phyloP scores from a whole-genome alignment of 192 early-diverging fungal genomes.

The Coemansia sp. region DNA sequence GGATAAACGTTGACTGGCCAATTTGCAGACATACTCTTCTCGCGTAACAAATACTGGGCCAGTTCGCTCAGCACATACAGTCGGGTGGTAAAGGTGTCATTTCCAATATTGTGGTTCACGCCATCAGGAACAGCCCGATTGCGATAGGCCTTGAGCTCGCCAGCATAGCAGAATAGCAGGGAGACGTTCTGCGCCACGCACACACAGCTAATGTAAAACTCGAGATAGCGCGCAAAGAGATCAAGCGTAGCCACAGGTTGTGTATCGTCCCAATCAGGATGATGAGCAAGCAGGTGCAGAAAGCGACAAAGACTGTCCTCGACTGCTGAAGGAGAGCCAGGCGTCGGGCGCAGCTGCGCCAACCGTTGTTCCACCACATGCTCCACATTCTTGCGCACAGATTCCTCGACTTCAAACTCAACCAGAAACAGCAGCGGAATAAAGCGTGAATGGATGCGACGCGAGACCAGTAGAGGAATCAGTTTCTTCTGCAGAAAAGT shows the following conservation, averaged over 20 bases:
- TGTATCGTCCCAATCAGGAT: slow-evolving; percentile 77
- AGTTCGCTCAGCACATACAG: slow-evolving; percentile 86
- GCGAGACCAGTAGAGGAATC: slow-evolving; percentile 62
- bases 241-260: slow-evolving; percentile 26
- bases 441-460: slow-evolving; percentile 68
- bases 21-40: slow-evolving; percentile 65
- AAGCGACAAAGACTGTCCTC: slow-evolving; percentile 64
- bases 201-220: slow-evolving; percentile 80
- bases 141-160: slow-evolving; percentile 74
- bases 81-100: slow-evolving; percentile 48
- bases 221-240: slow-evolving; percentile 72
- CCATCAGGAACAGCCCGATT: slow-evolving; percentile 43
- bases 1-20: slow-evolving; percentile 85
- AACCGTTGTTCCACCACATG: slow-evolving; percentile 61
- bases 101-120: neutral
- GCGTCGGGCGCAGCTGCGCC: slow-evolving; percentile 45
- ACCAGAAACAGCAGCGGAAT: slow-evolving; percentile 70
- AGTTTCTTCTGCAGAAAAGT: slow-evolving; percentile 66
- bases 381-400: slow-evolving; percentile 62
- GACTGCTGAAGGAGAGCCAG: slow-evolving; percentile 54
- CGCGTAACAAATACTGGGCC: slow-evolving; percentile 74
- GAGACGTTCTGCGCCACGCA: slow-evolving; percentile 81
- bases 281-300: slow-evolving; percentile 77
- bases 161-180: slow-evolving; percentile 71
- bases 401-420: slow-evolving; percentile 82